Conservation (phyloP, 2,329 filamentous ascomycete genomes). For the Cytospora mali region DNA sequence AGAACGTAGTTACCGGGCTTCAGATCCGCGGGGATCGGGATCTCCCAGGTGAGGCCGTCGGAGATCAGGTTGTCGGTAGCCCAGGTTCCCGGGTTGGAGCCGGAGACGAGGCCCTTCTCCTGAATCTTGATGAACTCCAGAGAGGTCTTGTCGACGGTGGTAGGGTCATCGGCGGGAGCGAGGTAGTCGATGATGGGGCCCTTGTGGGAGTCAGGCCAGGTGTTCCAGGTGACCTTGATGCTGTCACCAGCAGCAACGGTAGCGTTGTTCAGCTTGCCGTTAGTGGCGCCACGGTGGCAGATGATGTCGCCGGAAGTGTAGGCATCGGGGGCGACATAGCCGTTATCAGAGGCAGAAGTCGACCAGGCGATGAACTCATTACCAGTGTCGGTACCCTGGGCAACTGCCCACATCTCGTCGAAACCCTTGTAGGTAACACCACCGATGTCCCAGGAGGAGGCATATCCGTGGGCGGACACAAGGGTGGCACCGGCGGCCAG, state of each 20-base stretch:
- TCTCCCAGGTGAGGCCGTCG: conserved; percentile 47
- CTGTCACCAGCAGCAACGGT: conserved; percentile 40
- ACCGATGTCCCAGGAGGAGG: conserved; percentile 36
- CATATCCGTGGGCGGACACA: conserved; percentile 37
- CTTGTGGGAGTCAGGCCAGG: conserved; percentile 44
- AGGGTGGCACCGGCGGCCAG: conserved; percentile 30
- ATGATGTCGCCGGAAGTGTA: conserved; percentile 42
- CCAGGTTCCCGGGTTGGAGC: conserved; percentile 50
- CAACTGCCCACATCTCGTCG: conserved; percentile 26
- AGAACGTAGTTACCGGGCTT: conserved; percentile 47
- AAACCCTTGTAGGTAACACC: conserved; percentile 35
- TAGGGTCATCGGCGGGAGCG: conserved; percentile 59
- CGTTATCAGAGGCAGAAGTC: conserved; percentile 37
- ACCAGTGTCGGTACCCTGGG: conserved; percentile 21
- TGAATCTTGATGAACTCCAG: conserved; percentile 68
- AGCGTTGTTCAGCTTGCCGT: conserved; percentile 38
- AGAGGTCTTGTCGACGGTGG: conserved; percentile 52
- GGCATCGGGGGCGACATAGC: conserved; percentile 44
- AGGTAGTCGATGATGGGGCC: conserved; percentile 66
- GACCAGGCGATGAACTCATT: conserved; percentile 28
- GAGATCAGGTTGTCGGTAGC: conserved; percentile 51
- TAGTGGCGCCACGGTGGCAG: conserved; percentile 39
- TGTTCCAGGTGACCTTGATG: conserved; percentile 44
- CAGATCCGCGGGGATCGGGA: conserved; percentile 45
- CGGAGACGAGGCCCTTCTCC: conserved; percentile 53